A percentile compares a stretch with the other conserved stretches of the same genome.
phyloP scores from a whole-genome alignment of 805 yeast genomes.

The Priceomyces melissophilus region DNA sequence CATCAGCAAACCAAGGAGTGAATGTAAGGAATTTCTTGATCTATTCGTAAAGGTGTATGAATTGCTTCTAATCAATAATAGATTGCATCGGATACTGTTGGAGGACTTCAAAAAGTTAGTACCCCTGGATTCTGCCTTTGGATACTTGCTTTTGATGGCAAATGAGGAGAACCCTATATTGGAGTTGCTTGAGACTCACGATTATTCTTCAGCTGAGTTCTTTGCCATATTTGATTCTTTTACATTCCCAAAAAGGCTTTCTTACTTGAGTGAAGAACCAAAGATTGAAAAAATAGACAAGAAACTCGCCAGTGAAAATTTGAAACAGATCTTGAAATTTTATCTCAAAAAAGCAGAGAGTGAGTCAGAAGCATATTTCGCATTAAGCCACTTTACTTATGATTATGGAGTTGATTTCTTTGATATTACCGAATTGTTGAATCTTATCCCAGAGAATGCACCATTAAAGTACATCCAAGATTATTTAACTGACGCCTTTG shows the following conservation, averaged over 20 bases:
- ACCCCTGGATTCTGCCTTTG: conserved; percentile 2
- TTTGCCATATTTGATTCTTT: conserved; percentile 18
- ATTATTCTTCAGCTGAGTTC: conserved; percentile 34
- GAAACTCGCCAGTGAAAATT: conserved; percentile 6
- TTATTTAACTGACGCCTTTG: conserved; percentile 19
- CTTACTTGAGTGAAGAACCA: conserved; percentile 11
- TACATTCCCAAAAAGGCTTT: conserved; percentile 18
- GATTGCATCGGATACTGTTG: background rate
- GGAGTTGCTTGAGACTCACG: conserved; percentile 19
- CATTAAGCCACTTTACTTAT: conserved; percentile 27
- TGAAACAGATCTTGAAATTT: conserved; percentile 14
- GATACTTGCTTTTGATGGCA: background rate
- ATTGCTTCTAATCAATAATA: conserved; percentile 15
- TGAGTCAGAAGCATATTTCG: conserved; percentile 8
- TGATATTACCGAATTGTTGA: conserved; percentile 23
- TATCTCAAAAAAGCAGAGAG: conserved; percentile 13
- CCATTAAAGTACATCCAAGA: conserved; percentile 27
- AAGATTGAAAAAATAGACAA: background rate
- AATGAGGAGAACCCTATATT: background rate
- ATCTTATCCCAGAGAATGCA: conserved; percentile 26
- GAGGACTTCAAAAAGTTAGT: background rate
- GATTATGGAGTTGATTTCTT: conserved; percentile 19
- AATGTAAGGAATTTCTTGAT: conserved; percentile 23
- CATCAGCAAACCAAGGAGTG: conserved; percentile 21
- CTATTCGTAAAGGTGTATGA: conserved; percentile 34